phyloP scores from a whole-genome alignment of 176 grass and related monocot species.

The Eleusine indica region DNA sequence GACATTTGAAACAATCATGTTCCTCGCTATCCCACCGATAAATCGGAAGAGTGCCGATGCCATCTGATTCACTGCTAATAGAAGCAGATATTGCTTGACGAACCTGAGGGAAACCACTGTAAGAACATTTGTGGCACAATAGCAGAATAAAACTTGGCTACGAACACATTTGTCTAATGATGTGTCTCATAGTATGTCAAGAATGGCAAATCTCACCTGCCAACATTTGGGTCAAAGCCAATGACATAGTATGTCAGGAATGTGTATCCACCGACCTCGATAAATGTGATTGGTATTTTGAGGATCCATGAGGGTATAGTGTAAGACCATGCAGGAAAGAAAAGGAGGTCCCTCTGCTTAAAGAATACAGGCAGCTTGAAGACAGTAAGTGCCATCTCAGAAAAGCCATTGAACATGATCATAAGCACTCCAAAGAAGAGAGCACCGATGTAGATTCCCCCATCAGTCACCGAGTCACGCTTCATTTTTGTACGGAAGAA shows the following conservation, averaged over 20 bases:
- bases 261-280: conserved; percentile 78
- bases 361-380: conserved; percentile 91
- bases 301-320: conserved; percentile 88
- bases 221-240: conserved; percentile 77
- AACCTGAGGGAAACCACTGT: conserved; percentile 48
- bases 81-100: conserved; percentile 85
- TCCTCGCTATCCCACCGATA: conserved; percentile 60
- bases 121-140: conserved; percentile 25
- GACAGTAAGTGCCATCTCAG: conserved; percentile 71
- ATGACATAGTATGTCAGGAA: conserved; percentile 89
- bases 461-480: conserved; percentile 37
- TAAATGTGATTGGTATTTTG: conserved; percentile 78
- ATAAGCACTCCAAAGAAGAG: conserved; percentile 78
- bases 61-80: conserved; percentile 78
- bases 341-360: conserved; percentile 90
- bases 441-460: conserved; percentile 63
- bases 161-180: conserved; percentile 20
- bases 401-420: conserved; percentile 89
- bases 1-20: conserved; percentile 81
- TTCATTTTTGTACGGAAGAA: conserved; percentile 92
- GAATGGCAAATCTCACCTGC: conserved; percentile 62
- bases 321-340: conserved; percentile 95
- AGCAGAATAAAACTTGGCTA: background rate
- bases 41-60: conserved; percentile 67
- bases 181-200: conserved; percentile 1